Conservation (phyloP, 2,329 filamentous ascomycete species). For the Chrysoporthe puriensis region DNA sequence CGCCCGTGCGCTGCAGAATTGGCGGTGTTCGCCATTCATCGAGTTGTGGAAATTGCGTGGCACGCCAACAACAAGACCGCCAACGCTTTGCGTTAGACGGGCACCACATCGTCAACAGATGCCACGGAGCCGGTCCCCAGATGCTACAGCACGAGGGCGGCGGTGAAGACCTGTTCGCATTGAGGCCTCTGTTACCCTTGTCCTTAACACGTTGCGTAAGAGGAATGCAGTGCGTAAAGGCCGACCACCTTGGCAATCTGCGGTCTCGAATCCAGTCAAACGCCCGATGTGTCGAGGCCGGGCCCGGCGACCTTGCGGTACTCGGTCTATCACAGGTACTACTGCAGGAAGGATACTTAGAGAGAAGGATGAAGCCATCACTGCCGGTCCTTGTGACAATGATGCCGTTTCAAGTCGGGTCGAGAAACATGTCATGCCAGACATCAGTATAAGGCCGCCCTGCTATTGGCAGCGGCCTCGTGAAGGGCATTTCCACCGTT, state of each 20-base stretch:
- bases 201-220: slow-evolving; percentile 21
- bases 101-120: background rate
- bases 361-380: background rate
- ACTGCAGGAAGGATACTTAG: background rate
- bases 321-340: background rate
- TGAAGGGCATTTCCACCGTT: background rate
- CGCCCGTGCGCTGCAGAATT: slow-evolving; percentile 14
- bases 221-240: background rate
- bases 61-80: slow-evolving; percentile 4
- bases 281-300: slow-evolving; percentile 1
- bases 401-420: background rate
- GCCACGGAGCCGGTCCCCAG: slow-evolving; percentile 13
- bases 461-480: background rate
- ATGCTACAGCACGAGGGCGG: background rate
- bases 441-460: too few relatives aligned
- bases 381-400: background rate
- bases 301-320: background rate
- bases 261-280: slow-evolving; percentile 3
- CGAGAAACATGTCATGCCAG: background rate
- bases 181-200: slow-evolving; percentile 17
- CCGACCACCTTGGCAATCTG: background rate
- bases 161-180: slow-evolving; percentile 11
- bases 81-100: slow-evolving; percentile 3
- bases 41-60: slow-evolving; percentile 11
- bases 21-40: slow-evolving; percentile 13